Conservation (phyloP, 805 yeast genomes). For the Schwanniomyces yamadae region DNA sequence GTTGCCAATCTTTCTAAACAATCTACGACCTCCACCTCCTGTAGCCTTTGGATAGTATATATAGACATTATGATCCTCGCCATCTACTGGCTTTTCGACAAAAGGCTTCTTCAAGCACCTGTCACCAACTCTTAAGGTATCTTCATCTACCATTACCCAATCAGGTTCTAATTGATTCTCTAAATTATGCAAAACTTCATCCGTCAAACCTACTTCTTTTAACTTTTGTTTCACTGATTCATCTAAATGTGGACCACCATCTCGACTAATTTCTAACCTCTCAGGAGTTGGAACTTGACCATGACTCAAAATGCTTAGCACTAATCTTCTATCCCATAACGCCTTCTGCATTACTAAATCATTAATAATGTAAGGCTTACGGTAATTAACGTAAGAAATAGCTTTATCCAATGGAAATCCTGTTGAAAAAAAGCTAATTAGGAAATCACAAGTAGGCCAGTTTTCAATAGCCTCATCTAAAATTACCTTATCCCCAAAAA, state of each 20-base stretch:
- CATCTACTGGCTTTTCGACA: slow-evolving; percentile 98
- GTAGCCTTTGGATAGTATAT: slow-evolving; percentile 83
- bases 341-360: slow-evolving; percentile 90
- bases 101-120: slow-evolving; percentile 76
- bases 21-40: slow-evolving; percentile 96
- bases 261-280: slow-evolving; percentile 86
- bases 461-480: slow-evolving; percentile 91
- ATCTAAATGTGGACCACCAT: slow-evolving; percentile 91
- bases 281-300: slow-evolving; percentile 88
- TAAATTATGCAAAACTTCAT: slow-evolving; percentile 52
- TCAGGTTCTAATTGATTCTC: slow-evolving; percentile 72
- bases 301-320: slow-evolving; percentile 72
- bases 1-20: slow-evolving; percentile 95
- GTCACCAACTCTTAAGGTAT: slow-evolving; percentile 75
- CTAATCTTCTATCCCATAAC: slow-evolving; percentile 95
- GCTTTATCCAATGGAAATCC: slow-evolving; percentile 98
- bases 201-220: slow-evolving; percentile 39
- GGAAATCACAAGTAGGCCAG: slow-evolving; percentile 98
- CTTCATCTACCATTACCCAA: slow-evolving; percentile 83
- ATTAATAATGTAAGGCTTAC: slow-evolving; percentile 88
- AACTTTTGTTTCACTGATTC: slow-evolving; percentile 48
- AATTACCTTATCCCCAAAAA: slow-evolving; percentile 96
- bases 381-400: slow-evolving; percentile 78
- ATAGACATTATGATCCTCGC: slow-evolving; percentile 96
- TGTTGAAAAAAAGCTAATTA: slow-evolving; percentile 88